Conservation (phyloP, 306 rosid genomes). For the Pterocarpus santalinus region DNA sequence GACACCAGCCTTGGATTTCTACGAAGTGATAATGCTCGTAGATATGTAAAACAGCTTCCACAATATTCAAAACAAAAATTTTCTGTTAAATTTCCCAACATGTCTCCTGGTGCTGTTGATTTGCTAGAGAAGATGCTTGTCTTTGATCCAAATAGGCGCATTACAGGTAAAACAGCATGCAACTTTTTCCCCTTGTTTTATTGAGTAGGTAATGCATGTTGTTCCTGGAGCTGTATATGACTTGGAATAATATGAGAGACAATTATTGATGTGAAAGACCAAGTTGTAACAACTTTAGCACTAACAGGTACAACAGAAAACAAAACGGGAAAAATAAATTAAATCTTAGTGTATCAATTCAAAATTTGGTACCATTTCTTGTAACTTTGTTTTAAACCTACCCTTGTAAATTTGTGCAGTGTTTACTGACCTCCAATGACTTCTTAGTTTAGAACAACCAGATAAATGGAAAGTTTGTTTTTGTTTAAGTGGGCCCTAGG, state of each 20-base stretch:
- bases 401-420: background rate
- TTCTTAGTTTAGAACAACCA: background rate
- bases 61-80: constrained; percentile 79
- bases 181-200: background rate
- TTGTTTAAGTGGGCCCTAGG: background rate
- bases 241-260: background rate
- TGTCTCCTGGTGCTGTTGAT: constrained; percentile 85
- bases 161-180: constrained; percentile 71
- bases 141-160: constrained; percentile 92
- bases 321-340: background rate
- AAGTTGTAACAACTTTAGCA: constrained; percentile 6
- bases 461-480: constrained; percentile 10
- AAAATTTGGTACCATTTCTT: background rate
- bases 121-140: constrained; percentile 95
- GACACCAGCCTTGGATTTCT: constrained; percentile 93
- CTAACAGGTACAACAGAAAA: background rate
- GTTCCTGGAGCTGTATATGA: constrained; percentile 22
- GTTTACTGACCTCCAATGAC: background rate
- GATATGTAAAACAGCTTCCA: constrained; percentile 89
- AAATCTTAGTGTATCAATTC: background rate
- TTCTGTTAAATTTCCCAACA: constrained; percentile 70
- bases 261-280: constrained; percentile 8
- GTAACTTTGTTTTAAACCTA: background rate
- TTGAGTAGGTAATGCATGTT: background rate
- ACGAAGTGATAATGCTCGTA: constrained; percentile 88